Evolutionary conservation across 2,329 filamentous ascomycete genomes (phyloP).

Genomic region (Aspergillus awamori): DNA sequence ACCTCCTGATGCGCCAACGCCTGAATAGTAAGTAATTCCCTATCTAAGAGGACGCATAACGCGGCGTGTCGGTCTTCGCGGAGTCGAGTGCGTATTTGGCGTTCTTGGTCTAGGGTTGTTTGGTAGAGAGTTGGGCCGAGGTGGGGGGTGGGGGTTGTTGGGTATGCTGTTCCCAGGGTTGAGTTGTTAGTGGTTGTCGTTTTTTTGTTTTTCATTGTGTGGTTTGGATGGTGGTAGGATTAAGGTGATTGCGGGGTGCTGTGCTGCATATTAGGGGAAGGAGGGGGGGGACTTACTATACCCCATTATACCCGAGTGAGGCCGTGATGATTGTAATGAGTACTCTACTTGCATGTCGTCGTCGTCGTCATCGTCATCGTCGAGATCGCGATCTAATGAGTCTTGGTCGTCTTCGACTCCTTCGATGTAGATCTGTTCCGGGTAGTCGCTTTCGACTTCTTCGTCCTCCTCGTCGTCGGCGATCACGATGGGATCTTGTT

Average conservation of each 20-base stretch:
- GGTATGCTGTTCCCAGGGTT: background rate
- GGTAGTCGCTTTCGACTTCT: background rate
- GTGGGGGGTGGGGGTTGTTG: background rate
- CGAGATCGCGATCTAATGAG: background rate
- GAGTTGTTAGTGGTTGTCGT: too few relatives aligned
- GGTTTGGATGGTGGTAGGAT: background rate
- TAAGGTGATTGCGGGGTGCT: background rate
- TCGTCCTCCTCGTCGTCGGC: conserved; percentile 14
- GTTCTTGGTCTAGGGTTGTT: conserved; percentile 23
- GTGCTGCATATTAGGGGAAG: background rate
- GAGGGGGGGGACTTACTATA: background rate
- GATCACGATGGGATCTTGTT: conserved; percentile 22
- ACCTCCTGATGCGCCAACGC: conserved; percentile 44
- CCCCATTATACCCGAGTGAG: background rate
- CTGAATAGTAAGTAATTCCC: conserved; percentile 45
- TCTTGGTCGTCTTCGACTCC: background rate
- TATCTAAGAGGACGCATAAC: conserved; percentile 41
- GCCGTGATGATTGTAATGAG: background rate
- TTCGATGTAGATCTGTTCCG: too few relatives aligned
- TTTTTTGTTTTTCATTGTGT: too few relatives aligned
- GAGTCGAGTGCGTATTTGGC: conserved; percentile 27
- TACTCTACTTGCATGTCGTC: conserved; percentile 32
- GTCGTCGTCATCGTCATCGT: background rate
- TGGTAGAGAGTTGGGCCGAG: conserved; percentile 14
- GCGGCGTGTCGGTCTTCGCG: conserved; percentile 43